These are phyloP conservation scores for barrel medic (Medicago truncatula) DNA, from an alignment of 306 rosid genomes.

Conservation along the genomic window MtrunA17r5.0-ANR NC_053046.1:38049001-38049500, in stretches of 20 bases:
- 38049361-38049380: too few relatives aligned
- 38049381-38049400: too few relatives aligned
- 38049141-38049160: not conserved
- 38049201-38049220: not conserved
- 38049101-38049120: not conserved
- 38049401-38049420: too few relatives aligned
- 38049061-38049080: constrained; percentile 14
- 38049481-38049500: too few relatives aligned
- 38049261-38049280: not conserved
- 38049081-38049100: constrained; percentile 49
- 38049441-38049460: too few relatives aligned
- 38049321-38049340: too few relatives aligned
- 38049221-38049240: not conserved
- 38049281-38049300: too few relatives aligned
- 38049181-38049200: not conserved
- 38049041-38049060: not conserved
- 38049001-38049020: constrained; percentile 1
- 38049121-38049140: not conserved
- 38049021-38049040: not conserved
- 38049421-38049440: too few relatives aligned
- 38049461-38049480: too few relatives aligned
- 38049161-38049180: not conserved
- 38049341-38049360: too few relatives aligned
- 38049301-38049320: too few relatives aligned
- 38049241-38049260: constrained; percentile 13